Evolutionary conservation across 768 basidiomycete genomes (phyloP), one percentile per base, ranked within the genome.

Genomic region (Hemileccinum impolitum): DNA sequence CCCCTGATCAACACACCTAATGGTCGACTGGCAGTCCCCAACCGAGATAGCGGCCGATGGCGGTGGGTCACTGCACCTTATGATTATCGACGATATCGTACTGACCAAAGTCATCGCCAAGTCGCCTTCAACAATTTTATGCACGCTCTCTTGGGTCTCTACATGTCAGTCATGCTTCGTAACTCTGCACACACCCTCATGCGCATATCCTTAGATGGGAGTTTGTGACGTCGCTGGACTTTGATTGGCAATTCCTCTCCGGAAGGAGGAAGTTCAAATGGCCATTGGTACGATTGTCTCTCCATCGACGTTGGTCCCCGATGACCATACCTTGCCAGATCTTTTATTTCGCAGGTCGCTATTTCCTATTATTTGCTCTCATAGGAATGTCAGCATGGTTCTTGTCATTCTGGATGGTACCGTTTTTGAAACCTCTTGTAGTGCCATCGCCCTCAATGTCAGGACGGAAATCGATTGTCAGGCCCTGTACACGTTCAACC

Each of bases 311-410:
- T 26, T 12, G n/a, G 14, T 35, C 32, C 21, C 40, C 28, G 45
- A 13, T 48, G 31, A 53, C 19, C 15, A 48, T 18, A 17, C 35
- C 17, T 36, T 6, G 3, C 12, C 49, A 86, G 84, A 67, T 75
- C 39, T 85, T 85, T 60, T 87, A 87, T 64, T 87, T 87, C 64
- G 63, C 81, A 39, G 81, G 83, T 54, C 78, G 85, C 43, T 87
- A 87, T 61, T 77, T 72, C 57, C 65, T 87, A 32, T 65, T 87
- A 6, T 73, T 85, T 53, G 80, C 85, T 3, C 65, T 87, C 51
- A 72, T 85, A 47, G 85, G 85, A 59, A 84, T 87, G 85, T 86
- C 56, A 59, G 84, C 68, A 12, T 18, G 5, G 26, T 45, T 35
- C 28, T 15, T 44, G 30, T 42, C 13, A 6, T 26, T 35, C 17